A percentile compares a stretch with the other conserved stretches of the same genome.
Conservation (phyloP, 1,284 basidiomycete genomes). For the Mycosarcoma mackinlayi region DNA sequence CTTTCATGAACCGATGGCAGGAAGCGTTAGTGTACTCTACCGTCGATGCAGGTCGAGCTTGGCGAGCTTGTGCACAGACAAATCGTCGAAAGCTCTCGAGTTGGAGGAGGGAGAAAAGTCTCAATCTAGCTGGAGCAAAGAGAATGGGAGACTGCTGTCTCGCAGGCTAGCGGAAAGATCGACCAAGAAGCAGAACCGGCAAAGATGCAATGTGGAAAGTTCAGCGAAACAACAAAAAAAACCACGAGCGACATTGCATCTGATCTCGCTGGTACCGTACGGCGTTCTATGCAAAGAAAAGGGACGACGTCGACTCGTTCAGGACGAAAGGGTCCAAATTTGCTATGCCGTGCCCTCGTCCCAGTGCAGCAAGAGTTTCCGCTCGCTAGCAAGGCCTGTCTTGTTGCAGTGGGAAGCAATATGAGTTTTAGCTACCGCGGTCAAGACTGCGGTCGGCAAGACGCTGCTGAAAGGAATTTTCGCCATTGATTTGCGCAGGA, state of each 20-base stretch:
- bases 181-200: conserved; percentile 2
- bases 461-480: too few species aligned
- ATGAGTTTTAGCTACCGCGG: too few species aligned
- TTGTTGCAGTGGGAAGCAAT: too few species aligned
- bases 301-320: conserved; percentile 19
- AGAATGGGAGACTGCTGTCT: background rate
- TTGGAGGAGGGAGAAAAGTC: too few species aligned
- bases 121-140: too few species aligned
- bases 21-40: background rate
- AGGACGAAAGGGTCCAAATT: background rate
- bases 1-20: background rate
- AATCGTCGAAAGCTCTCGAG: background rate
- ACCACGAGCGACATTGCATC: conserved; percentile 18
- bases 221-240: conserved; percentile 12
- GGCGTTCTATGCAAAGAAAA: conserved; percentile 21
- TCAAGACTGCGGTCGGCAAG: too few species aligned
- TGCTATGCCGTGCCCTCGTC: too few species aligned
- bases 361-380: background rate
- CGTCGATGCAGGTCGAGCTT: background rate
- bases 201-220: conserved; percentile 1
- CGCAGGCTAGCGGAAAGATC: background rate
- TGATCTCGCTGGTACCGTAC: conserved; percentile 21
- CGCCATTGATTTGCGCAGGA: too few species aligned
- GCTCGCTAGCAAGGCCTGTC: background rate
- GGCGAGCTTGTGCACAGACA: background rate